A percentile compares a stretch with the other conserved stretches of the same genome.
Evolutionary conservation across 2,329 filamentous ascomycete genomes (phyloP).

Genomic region (Botryotinia calthae): DNA sequence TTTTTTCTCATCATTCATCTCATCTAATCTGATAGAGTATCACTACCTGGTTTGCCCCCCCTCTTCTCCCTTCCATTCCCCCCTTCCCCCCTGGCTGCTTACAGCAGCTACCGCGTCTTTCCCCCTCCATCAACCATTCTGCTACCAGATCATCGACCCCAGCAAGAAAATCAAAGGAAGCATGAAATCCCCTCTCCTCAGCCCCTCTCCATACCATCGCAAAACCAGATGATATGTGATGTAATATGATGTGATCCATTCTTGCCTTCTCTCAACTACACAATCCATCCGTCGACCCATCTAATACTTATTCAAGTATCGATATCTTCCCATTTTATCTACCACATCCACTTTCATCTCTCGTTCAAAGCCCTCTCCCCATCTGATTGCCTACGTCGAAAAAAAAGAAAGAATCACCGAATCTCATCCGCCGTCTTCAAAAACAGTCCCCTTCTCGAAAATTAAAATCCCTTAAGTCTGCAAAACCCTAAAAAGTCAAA

Average conservation of each 20-base stretch:
- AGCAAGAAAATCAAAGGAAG: neutral
- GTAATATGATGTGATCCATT: neutral
- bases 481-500: neutral
- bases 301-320: neutral
- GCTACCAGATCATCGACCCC: too few relatives aligned
- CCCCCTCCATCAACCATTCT: neutral
- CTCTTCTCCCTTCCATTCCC: neutral
- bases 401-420: neutral
- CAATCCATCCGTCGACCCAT: neutral
- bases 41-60: neutral
- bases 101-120: neutral
- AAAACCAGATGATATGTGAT: neutral
- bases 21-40: neutral
- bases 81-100: neutral
- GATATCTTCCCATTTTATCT: neutral
- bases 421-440: too few relatives aligned
- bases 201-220: neutral
- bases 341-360: neutral
- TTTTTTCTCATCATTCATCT: neutral
- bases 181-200: neutral
- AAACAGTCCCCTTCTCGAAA: neutral
- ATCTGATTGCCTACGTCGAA: neutral
- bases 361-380: neutral
- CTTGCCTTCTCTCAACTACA: neutral
- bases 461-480: neutral